Evolutionary conservation across 305 asterid species (phyloP).

Genomic region (Rubia tinctorum): DNA sequence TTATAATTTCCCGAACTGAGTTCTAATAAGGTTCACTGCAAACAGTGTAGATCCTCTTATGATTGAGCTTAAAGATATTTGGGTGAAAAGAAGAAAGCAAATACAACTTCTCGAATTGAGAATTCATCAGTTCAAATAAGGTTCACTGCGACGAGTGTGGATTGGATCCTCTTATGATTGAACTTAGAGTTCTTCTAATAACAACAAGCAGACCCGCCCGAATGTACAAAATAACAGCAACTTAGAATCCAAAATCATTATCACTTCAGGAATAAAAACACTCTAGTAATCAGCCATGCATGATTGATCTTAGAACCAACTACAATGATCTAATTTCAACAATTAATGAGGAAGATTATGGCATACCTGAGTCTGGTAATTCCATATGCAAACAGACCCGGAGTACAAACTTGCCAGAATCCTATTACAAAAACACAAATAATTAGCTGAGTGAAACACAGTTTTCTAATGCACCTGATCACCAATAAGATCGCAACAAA

Average conservation of each 20-base stretch:
- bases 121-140: not conserved
- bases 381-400: slow-evolving; percentile 89
- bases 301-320: not conserved
- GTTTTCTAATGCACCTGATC: not conserved
- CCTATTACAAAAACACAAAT: slow-evolving; percentile 37
- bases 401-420: slow-evolving; percentile 83
- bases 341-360: not conserved
- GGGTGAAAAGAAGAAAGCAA: not conserved
- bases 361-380: slow-evolving; percentile 86
- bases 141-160: not conserved
- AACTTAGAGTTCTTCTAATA: no score
- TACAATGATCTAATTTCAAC: not conserved
- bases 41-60: not conserved
- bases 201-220: not conserved
- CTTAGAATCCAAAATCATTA: not conserved
- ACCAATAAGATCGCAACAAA: not conserved
- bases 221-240: not conserved
- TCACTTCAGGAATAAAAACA: not conserved
- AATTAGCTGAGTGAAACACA: not conserved
- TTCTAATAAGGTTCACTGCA: no score
- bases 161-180: not conserved
- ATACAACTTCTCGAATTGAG: not conserved
- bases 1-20: no score
- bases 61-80: not conserved
- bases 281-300: not conserved